Conservation (phyloP, 441 rosid genomes). For the Bruguiera hainesii region DNA sequence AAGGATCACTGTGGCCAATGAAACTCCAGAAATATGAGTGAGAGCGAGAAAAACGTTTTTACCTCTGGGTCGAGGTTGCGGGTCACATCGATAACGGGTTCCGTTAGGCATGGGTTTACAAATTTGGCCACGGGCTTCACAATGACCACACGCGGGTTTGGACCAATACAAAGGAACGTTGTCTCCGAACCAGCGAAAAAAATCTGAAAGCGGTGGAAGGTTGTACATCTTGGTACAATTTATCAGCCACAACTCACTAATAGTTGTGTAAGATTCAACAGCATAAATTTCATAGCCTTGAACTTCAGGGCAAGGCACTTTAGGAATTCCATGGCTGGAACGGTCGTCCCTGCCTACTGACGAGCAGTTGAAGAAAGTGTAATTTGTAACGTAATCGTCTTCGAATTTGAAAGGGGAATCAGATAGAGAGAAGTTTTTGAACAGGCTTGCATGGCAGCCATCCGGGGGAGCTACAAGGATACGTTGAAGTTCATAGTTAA, state of each 20-base stretch:
- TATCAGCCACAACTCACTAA: not conserved
- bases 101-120: conserved; percentile 17
- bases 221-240: conserved; percentile 23
- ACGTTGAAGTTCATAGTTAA: conserved; percentile 54
- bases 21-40: too few species aligned
- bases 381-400: conserved; percentile 29
- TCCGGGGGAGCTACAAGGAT: conserved; percentile 50
- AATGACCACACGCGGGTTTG: conserved; percentile 10
- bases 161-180: not conserved
- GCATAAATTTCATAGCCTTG: conserved; percentile 49
- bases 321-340: not conserved
- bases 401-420: conserved; percentile 46
- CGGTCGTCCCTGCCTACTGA: conserved; percentile 19
- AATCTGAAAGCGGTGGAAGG: not conserved
- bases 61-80: too few species aligned
- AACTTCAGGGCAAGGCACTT: conserved; percentile 53
- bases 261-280: rapidly evolving
- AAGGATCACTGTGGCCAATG: too few species aligned
- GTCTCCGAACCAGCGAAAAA: too few species aligned
- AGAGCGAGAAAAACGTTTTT: too few species aligned
- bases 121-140: conserved; percentile 14
- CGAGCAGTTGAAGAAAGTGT: conserved; percentile 63
- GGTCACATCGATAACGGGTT: not conserved
- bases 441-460: conserved; percentile 41
- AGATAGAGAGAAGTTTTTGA: conserved; percentile 40